Base-by-base conservation (phyloP, 805 yeast species). In the Cyberlindnera bimundalis region DNA sequence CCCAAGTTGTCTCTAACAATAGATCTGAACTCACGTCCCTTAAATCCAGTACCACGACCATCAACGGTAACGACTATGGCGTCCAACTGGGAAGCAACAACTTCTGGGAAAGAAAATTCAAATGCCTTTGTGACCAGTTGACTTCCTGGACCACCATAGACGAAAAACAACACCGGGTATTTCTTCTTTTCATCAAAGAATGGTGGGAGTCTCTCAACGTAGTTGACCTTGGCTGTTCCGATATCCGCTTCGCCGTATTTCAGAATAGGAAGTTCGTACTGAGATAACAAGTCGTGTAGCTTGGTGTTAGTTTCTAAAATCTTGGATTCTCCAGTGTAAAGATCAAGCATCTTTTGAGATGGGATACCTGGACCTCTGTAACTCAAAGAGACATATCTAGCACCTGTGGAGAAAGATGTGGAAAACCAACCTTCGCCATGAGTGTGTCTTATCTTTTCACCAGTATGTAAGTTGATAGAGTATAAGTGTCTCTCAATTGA, bases 121-220 rank as follows among this genome's bases (percentile, higher is more conserved):
- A 79, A 88, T 12, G 66, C 58, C 47, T 84, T 78, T 31, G 71
- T 66, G 6, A 91, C 96, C 39, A 76, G 69, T 61, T 93, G 98
- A 6, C 96, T 84, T 26, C 89, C 93, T 8, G 99, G 99, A 0
- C 99, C 99, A 17, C 96, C 97, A 58, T 93, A 93, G 5, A 89
- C 89, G 58, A 74, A 89, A 59, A 93, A 91, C 43, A 93, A 69
- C 0, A 93, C 79, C 0, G 98, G 98, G 59, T 91, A 89, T 15
- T 50, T 55, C 26, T 52, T 49, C 8, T 64, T 53, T 11, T 70
- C 66, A 53, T 85, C 74, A 58, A 93, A 93, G 48, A 72, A 66
- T 31, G 81, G 73, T 1, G 98, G 98, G 32, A 81, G 66, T 5
- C 87, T 82, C 60, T 90, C 96, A 43, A 78, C 71, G 21, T 78